Conservation (phyloP, 2,329 filamentous ascomycete species). For the Penicillium frequentans region DNA sequence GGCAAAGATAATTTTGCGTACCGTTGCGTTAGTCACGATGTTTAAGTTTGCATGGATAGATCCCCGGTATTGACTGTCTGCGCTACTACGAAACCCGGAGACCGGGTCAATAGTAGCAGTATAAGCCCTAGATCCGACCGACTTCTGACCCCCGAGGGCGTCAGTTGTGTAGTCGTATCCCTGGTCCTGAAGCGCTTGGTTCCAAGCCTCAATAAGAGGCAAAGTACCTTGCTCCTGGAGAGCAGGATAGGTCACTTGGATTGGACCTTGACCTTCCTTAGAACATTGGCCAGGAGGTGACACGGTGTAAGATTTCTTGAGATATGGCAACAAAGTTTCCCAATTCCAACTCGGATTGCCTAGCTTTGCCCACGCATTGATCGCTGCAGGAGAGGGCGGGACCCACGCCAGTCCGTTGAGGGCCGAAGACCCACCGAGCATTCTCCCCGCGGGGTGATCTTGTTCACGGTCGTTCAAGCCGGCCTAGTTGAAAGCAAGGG, state of each 20-base stretch:
- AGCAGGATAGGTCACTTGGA: constrained; percentile 15
- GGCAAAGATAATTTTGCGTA: constrained; percentile 12
- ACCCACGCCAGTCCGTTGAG: constrained; percentile 32
- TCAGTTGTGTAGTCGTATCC: constrained; percentile 5
- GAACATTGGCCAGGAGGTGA: background rate
- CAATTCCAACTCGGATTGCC: constrained; percentile 19
- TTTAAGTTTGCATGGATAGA: constrained; percentile 11
- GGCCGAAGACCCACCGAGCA: constrained; percentile 17
- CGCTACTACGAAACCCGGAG: constrained; percentile 16
- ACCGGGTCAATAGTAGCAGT: constrained; percentile 14
- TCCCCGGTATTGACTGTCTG: constrained; percentile 12
- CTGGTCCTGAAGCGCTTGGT: constrained; percentile 9
- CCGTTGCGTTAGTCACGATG: constrained; percentile 12
- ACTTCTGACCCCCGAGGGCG: constrained; percentile 6
- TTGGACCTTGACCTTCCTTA: constrained; percentile 1
- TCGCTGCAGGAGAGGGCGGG: constrained; percentile 43
- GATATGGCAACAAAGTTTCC: constrained; percentile 16
- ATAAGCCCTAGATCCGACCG: constrained; percentile 10
- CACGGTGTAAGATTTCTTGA: constrained; percentile 10
- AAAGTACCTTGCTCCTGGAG: background rate
- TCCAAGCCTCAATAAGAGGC: constrained; percentile 15
- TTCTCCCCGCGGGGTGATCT: constrained; percentile 34
- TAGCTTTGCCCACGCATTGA: constrained; percentile 33
- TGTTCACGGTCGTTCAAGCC: constrained; percentile 19
- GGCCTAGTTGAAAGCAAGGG: background rate